Evolutionary conservation across 2,329 filamentous ascomycete species (phyloP), one percentile per base, ranked within the genome.

Genomic region (Colletotrichum melonis): DNA sequence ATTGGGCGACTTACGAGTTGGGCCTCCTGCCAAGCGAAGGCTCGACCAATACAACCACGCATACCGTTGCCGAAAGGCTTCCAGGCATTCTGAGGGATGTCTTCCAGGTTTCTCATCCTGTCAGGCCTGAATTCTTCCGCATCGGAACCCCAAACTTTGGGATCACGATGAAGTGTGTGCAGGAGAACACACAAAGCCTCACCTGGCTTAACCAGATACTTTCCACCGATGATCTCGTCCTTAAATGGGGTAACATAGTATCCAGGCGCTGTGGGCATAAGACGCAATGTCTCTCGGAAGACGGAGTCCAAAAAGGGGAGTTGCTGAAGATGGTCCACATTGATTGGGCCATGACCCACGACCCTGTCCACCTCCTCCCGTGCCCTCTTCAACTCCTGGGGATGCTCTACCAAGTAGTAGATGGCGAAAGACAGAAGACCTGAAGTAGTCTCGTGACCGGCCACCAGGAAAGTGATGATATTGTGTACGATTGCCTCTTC

Each of bases 391-490:
- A 91, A 90, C 1, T 85, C 84, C 1, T 87, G 85, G 0, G 92
- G 92, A 76, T 92, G 86, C 78, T 91, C 92, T 38, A 93, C 80
- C 1, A 95, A 84, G 66, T 92, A 86, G 78, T 91, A 92, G 65
- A 93, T 88, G 0, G 88, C 82, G 76, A 93, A 94, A 0, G 91
- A 88, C 9, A 94, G 80, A 14, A 92, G 82, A 4, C 92, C 92
- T 1, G 90, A 90, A 0, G 93, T 93, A 0, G 93, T 95, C 74
- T 93, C 92, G 76, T 93, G 91, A 5, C 91, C 89, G 66, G 90
- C 90, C 74, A 91, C 89, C n/a, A 93, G 81, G 76, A 93, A 93
- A 0, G 91, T 93, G 68, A 92, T 89, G 83, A 94, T 88, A 76
- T 94, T 93, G 79, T 92, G 86, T 32, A 89, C 85, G 75, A 93